Base-by-base conservation (phyloP, 2,329 filamentous ascomycete genomes). In the Cordyceps farinosa region DNA sequence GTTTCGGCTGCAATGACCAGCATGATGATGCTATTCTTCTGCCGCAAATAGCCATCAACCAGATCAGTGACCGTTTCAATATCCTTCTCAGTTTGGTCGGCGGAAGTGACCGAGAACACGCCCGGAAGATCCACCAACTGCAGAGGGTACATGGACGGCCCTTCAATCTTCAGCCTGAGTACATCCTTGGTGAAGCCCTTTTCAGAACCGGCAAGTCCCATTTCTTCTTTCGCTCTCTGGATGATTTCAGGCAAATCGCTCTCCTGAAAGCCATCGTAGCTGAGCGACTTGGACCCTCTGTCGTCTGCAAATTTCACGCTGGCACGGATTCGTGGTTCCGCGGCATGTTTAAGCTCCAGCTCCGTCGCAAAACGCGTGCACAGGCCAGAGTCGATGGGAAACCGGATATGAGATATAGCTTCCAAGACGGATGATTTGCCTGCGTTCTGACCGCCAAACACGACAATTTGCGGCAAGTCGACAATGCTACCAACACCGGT, bases 381-480 rank as follows among this genome's bases (percentile, higher is more conserved):
- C 1, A 82, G 75, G 0, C 74, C 78, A 0, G 74, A 73, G 0
- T 69, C 74, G 1, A 78, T 75, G 5, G 81, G 81, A 45, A 84
- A 82, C 0, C 76, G 75, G 40, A 83, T 80, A 0, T 78, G 79
- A 0, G 81, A 83, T 38, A 84, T 65, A 22, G 77, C 92, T 72
- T 95, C 90, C 36, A 95, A 79, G 22, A 95, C 89, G 1, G 90
- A 94, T 74, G 89, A 92, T 79, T 96, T 96, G 70, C 91, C 91
- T 50, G 90, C 92, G 0, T 90, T 93, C 72, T 95, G 91, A 68
- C 91, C 92, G 65, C 91, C 91, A 10, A 94, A 90, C 8, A 93
- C 91, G 42, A 90, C 89, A 68, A 95, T 90, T 77, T 90, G 84
- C n/a, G 1, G 65, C n/a, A 56, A 36, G 67, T 45, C 38, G 40